Conservation (phyloP, 176 grass and related monocot species). For the Microstegium vimineum region DNA sequence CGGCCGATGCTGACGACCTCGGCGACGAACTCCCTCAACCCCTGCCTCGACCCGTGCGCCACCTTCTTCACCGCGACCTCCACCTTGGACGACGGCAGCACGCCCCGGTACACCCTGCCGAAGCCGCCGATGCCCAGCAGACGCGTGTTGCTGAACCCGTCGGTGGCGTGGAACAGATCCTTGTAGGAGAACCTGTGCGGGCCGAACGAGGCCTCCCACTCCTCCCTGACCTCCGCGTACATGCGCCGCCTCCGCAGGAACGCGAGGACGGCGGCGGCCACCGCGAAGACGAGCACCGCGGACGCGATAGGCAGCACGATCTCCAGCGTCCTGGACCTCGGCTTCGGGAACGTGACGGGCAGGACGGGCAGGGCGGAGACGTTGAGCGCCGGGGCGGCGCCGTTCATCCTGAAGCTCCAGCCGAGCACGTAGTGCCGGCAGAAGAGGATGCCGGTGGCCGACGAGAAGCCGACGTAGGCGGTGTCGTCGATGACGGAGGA, state of each 20-base stretch:
- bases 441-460: conserved; percentile 59
- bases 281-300: conserved; percentile 39
- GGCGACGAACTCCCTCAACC: conserved; percentile 69
- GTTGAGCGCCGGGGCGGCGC: conserved; percentile 51
- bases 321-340: conserved; percentile 41
- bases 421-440: conserved; percentile 67
- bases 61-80: conserved; percentile 84
- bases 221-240: conserved; percentile 64
- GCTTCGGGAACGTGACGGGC: conserved; percentile 48
- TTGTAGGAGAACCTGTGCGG: conserved; percentile 71
- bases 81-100: conserved; percentile 42
- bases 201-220: conserved; percentile 57
- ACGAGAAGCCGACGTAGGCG: conserved; percentile 76
- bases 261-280: conserved; percentile 23
- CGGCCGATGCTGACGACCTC: conserved; percentile 73
- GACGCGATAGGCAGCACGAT: conserved; percentile 51
- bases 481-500: conserved; percentile 58
- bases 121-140: conserved; percentile 70
- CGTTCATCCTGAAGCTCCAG: conserved; percentile 64
- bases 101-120: conserved; percentile 65
- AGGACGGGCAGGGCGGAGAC: conserved; percentile 46
- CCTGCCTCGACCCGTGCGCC: conserved; percentile 72
- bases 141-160: conserved; percentile 55
- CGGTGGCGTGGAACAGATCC: conserved; percentile 63
- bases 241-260: conserved; percentile 45